phyloP scores from a whole-genome alignment of 2,329 filamentous ascomycete species.

The Aureobasidium namibiae region DNA sequence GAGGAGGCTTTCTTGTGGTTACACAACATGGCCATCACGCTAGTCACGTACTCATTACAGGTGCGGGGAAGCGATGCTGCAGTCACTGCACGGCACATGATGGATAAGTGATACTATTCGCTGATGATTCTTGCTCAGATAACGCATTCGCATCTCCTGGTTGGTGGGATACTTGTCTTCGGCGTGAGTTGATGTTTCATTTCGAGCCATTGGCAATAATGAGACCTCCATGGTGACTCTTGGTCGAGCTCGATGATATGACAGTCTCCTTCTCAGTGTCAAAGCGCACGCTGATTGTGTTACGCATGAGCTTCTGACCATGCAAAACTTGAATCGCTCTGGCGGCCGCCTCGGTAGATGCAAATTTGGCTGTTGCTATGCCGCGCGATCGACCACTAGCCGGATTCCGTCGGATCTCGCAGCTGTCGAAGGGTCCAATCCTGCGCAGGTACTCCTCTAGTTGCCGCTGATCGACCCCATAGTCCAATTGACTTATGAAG shows the following conservation, averaged over 20 bases:
- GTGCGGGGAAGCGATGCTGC: neutral
- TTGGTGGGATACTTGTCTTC: neutral
- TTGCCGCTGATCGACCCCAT: neutral
- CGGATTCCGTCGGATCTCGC: constrained; percentile 3
- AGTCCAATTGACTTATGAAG: constrained; percentile 11
- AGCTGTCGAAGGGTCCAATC: constrained; percentile 6
- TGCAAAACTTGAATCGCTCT: neutral
- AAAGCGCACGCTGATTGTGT: constrained; percentile 3
- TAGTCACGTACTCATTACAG: neutral
- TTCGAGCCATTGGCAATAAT: constrained; percentile 12
- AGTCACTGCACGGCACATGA: neutral
- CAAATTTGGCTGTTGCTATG: constrained; percentile 3
- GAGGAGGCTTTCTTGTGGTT: neutral
- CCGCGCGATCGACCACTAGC: constrained; percentile 7
- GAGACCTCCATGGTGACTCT: neutral
- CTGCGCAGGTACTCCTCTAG: constrained; percentile 7
- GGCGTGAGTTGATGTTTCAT: neutral
- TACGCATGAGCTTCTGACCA: constrained; percentile 1
- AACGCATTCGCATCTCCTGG: neutral
- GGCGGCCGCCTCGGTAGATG: neutral
- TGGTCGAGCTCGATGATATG: neutral
- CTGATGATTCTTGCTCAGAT: neutral
- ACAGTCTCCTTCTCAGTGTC: constrained; percentile 7
- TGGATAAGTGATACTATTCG: neutral
- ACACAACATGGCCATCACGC: neutral